Conservation (phyloP, 139 green algal genomes). For the Auxenochlorella pyrenoidosa region DNA sequence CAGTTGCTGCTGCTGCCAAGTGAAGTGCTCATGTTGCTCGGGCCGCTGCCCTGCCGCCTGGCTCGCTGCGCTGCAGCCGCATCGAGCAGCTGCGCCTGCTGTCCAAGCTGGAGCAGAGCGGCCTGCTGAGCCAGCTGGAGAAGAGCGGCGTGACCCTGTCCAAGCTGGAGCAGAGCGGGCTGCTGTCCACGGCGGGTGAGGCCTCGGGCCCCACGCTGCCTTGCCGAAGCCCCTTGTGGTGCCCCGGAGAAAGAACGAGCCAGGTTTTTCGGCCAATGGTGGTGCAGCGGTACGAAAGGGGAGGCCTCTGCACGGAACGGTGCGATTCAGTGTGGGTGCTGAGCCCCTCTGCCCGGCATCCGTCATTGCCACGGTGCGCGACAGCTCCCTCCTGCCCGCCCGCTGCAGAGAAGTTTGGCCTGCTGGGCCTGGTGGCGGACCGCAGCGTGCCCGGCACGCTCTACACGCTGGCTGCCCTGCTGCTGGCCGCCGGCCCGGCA, state of each 20-base stretch:
- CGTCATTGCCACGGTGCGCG: too few relatives aligned
- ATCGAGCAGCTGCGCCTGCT: conserved; percentile 70
- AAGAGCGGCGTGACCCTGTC: conserved; percentile 72
- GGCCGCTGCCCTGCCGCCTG: background rate
- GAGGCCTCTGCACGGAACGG: too few relatives aligned
- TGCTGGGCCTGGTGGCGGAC: conserved; percentile 64
- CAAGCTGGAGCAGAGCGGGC: conserved; percentile 76
- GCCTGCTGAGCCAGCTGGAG: conserved; percentile 72
- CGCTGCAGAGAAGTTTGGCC: conserved; percentile 45
- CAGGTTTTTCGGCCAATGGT: too few relatives aligned
- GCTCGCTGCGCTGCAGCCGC: background rate
- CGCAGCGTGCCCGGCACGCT: conserved; percentile 56
- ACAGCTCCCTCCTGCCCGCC: too few relatives aligned
- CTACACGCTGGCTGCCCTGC: conserved; percentile 46
- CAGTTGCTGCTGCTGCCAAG: too few relatives aligned
- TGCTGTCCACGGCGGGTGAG: conserved; percentile 71
- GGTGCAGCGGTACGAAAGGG: too few relatives aligned
- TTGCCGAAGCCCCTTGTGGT: too few relatives aligned
- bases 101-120: conserved; percentile 72
- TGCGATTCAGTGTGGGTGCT: too few relatives aligned
- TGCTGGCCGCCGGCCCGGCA: conserved; percentile 56
- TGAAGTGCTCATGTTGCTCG: background rate
- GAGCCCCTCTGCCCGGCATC: too few relatives aligned
- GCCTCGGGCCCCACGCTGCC: too few relatives aligned
- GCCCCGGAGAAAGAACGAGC: too few relatives aligned